A percentile compares a stretch with the other conserved stretches of the same genome.
phyloP scores from a whole-genome alignment of 345 rosid species.

The Crucihimalaya himalaica region DNA sequence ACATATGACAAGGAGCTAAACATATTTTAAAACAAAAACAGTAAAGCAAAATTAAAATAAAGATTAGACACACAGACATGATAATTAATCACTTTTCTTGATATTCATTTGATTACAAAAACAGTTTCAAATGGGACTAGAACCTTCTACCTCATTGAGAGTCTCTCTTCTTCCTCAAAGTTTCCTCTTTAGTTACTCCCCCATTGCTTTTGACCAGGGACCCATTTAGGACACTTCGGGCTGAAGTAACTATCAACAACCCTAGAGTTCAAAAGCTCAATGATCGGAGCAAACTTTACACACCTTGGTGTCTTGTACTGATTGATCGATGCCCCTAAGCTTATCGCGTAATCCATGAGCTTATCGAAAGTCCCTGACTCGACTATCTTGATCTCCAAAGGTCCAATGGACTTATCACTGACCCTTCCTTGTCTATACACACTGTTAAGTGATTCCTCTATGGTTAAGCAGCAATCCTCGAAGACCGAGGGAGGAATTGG shows the following conservation, averaged over 20 bases:
- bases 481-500: constrained; percentile 87
- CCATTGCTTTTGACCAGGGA: constrained; percentile 92
- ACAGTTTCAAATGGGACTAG: constrained; percentile 39
- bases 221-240: constrained; percentile 96
- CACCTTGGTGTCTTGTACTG: constrained; percentile 98
- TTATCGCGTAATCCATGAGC: constrained; percentile 95
- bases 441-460: constrained; percentile 92
- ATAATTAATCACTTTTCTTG: constrained; percentile 21
- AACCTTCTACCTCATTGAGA: constrained; percentile 34
- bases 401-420: constrained; percentile 86
- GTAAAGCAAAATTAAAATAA: constrained; percentile 31
- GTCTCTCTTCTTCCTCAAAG: constrained; percentile 16
- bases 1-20: constrained; percentile 41
- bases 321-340: constrained; percentile 89
- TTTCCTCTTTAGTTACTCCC: constrained; percentile 36
- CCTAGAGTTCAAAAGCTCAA: constrained; percentile 88
- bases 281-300: constrained; percentile 86
- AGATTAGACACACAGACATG: constrained; percentile 39
- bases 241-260: constrained; percentile 62
- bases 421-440: constrained; percentile 93
- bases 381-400: constrained; percentile 88
- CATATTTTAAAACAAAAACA: constrained; percentile 29
- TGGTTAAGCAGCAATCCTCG: constrained; percentile 88
- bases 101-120: constrained; percentile 44
- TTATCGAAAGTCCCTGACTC: constrained; percentile 93